Conservation (phyloP, 78 protist genomes). For the Planoprotostelium fungivorum region DNA sequence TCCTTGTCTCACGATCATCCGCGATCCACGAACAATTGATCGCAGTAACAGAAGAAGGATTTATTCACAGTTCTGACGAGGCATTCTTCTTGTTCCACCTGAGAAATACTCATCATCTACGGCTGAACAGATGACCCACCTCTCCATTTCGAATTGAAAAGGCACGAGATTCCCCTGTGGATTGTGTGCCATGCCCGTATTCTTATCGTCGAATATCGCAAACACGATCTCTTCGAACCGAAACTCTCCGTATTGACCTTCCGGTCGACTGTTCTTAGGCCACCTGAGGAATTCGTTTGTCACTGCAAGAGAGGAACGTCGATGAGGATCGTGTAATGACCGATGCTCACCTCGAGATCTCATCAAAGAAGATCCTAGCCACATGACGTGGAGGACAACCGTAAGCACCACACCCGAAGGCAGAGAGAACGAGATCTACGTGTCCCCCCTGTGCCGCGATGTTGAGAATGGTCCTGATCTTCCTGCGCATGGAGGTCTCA, state of each 20-base stretch:
- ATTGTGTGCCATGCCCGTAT: not conserved
- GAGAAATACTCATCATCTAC: too few species aligned
- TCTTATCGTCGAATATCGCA: not conserved
- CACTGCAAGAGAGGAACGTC: not conserved
- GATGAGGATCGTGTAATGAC: not conserved
- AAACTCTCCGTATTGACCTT: not conserved
- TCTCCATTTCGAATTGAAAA: not conserved
- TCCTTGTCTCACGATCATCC: too few species aligned
- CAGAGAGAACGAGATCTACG: not conserved
- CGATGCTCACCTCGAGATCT: not conserved
- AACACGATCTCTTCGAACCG: not conserved
- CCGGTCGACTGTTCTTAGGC: not conserved
- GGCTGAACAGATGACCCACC: not conserved
- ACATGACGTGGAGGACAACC: not conserved
- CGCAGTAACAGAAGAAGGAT: too few species aligned
- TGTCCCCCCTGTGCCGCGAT: not conserved
- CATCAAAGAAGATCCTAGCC: not conserved
- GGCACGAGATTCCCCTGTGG: not conserved
- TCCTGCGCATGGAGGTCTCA: not conserved
- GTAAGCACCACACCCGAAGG: not conserved
- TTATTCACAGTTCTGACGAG: too few species aligned
- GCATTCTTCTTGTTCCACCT: too few species aligned
- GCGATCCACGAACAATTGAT: too few species aligned
- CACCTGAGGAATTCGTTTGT: not conserved
- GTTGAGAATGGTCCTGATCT: not conserved